Evolutionary conservation across 164 flowering plant species (phyloP), one percentile per base, ranked within the genome.

Genomic region (Malania oleifera): DNA sequence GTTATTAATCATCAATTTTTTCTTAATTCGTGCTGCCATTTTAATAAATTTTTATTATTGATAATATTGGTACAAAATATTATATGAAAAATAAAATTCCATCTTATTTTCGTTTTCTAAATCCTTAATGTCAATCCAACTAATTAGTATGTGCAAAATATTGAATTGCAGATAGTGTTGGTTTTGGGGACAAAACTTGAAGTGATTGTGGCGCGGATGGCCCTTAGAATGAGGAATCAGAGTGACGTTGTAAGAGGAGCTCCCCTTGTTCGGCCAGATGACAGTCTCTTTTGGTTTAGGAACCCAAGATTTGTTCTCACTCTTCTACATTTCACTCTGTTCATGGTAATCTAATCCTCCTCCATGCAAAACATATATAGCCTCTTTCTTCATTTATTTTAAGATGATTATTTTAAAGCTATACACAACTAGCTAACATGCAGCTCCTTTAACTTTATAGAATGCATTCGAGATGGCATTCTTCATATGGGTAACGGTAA

Each of bases 151-250:
- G n/a, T n/a, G n/a, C n/a, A n/a, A n/a, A n/a, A n/a, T n/a, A n/a
- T n/a, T n/a, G n/a, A 6, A 23, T 12, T 66, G 67, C 57, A 86
- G 93, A 63, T 73, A 48, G 80, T 75, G 43, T 59, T 82, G 50
- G 41, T 67, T 34, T 35, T 86, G 2, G 95, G 95, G 37, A 73
- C 85, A 7, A 86, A 86, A 60, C 70, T 84, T 15, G 75, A 86
- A 73, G 77, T 79, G 1, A 82, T 85, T 34, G 84, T 87, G 24
- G 79, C 84, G 2, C 67, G 57, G 59, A 79, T 87, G 87, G 87
- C 83, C 12, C 64, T 81, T 56, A 64, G 65, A 62, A 54, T 79
- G 51, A 68, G 73, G n/a, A 60, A 76, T 20, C 60, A 72, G 43
- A 54, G 66, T 38, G 50, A 20, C 37, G 85, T 84, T 17, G 73